Percentiles rank a stretch among this genome's conserved stretches.
Conservation (phyloP, 352 stramenopile genomes). For the Peronospora belbahrii region DNA sequence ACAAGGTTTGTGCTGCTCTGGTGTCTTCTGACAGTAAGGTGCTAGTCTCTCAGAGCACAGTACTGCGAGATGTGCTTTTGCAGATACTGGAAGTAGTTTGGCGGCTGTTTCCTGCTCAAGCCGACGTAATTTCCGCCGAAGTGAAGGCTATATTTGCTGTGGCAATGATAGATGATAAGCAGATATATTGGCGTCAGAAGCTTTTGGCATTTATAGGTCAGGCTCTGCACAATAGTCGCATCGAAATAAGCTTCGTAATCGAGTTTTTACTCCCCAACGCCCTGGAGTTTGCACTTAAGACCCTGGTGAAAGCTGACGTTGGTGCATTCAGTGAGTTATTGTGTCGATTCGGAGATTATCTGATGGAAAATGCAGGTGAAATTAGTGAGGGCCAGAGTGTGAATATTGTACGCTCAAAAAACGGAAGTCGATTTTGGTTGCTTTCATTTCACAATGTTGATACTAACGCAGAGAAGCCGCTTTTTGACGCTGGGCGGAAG, state of each 20-base stretch:
- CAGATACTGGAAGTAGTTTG: slow-evolving; percentile 54
- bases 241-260: slow-evolving; percentile 46
- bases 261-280: slow-evolving; percentile 50
- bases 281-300: slow-evolving; percentile 43
- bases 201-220: slow-evolving; percentile 45
- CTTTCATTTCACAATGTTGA: slow-evolving; percentile 21
- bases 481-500: slow-evolving; percentile 30
- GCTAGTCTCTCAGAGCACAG: slow-evolving; percentile 28
- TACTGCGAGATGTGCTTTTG: slow-evolving; percentile 40
- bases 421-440: slow-evolving; percentile 12
- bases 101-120: slow-evolving; percentile 46
- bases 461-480: slow-evolving; percentile 11
- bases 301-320: slow-evolving; percentile 31
- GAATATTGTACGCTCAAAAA: slow-evolving; percentile 36
- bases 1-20: slow-evolving; percentile 37
- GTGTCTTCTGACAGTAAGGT: slow-evolving; percentile 35
- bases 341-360: slow-evolving; percentile 43
- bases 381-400: slow-evolving; percentile 39
- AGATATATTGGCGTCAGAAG: slow-evolving; percentile 42
- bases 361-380: slow-evolving; percentile 32
- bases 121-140: slow-evolving; percentile 30
- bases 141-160: slow-evolving; percentile 40
- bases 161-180: slow-evolving; percentile 11
- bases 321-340: slow-evolving; percentile 47
- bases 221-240: slow-evolving; percentile 40